Evolutionary conservation across 1,284 basidiomycete species (phyloP).

Genomic region (Tranzscheliella williamsii): DNA sequence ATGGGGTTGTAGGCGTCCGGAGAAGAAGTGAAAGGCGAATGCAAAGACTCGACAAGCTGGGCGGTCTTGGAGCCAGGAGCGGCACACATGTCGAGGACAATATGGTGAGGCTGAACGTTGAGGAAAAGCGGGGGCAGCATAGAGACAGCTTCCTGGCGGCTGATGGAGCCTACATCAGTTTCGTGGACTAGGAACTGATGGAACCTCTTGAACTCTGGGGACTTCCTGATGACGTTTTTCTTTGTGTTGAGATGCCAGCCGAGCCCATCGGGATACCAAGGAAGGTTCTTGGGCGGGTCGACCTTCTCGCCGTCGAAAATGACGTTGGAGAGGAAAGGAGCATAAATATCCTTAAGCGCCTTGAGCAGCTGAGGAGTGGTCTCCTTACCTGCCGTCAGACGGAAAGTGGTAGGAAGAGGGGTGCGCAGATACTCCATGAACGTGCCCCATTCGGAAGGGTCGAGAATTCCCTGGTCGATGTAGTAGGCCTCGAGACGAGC

Average conservation of each 20-base stretch:
- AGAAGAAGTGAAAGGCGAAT: slow-evolving; percentile 62
- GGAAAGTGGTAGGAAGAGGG: slow-evolving; percentile 90
- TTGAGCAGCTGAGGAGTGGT: slow-evolving; percentile 51
- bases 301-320: slow-evolving; percentile 74
- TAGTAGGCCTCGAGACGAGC: slow-evolving; percentile 56
- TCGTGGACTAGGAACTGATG: slow-evolving; percentile 97
- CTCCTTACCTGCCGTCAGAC: slow-evolving; percentile 69
- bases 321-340: slow-evolving; percentile 75
- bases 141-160: slow-evolving; percentile 94
- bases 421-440: slow-evolving; percentile 73
- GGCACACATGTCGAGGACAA: slow-evolving; percentile 91
- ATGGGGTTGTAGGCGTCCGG: slow-evolving; percentile 54
- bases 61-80: slow-evolving; percentile 97
- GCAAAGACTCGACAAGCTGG: slow-evolving; percentile 85
- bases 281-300: slow-evolving; percentile 76
- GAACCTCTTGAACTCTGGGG: slow-evolving; percentile 91
- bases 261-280: slow-evolving; percentile 90
- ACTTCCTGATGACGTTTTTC: slow-evolving; percentile 85
- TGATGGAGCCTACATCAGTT: slow-evolving; percentile 96
- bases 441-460: slow-evolving; percentile 71
- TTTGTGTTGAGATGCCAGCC: slow-evolving; percentile 95
- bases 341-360: slow-evolving; percentile 65
- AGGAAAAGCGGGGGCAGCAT: slow-evolving; percentile 97
- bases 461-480: slow-evolving; percentile 54
- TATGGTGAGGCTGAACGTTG: slow-evolving; percentile 71